Conservation (phyloP, 345 rosid genomes). For the Mallotus nudiflorus region DNA sequence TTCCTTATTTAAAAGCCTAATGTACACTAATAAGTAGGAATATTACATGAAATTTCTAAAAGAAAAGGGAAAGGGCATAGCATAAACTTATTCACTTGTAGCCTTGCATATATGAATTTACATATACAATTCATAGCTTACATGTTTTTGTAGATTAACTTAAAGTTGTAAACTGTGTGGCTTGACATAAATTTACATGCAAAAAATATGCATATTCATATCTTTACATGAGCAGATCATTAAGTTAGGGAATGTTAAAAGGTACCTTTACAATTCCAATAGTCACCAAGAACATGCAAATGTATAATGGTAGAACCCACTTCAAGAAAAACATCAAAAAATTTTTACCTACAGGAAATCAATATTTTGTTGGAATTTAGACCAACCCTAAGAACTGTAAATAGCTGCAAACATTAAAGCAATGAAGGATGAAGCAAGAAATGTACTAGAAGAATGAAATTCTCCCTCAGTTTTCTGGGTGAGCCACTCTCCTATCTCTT, state of each 20-base stretch:
- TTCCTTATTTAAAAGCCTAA: no score
- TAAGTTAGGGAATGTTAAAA: constrained; percentile 50
- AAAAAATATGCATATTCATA: background rate
- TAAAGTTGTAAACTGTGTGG: no score
- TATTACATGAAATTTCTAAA: no score
- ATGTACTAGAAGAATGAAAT: constrained; percentile 62
- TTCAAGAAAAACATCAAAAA: constrained; percentile 42
- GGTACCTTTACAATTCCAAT: constrained; percentile 63
- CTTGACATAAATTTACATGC: no score
- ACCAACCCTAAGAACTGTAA: constrained; percentile 2
- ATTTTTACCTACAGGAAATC: constrained; percentile 50
- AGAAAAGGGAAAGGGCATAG: no score
- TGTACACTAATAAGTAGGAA: no score
- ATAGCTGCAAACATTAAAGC: no score
- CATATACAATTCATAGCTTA: no score
- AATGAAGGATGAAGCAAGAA: background rate
- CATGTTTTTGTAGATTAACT: no score
- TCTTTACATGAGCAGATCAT: constrained; percentile 61
- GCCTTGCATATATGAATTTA: no score
- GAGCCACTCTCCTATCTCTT: constrained; percentile 73
- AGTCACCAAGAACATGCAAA: constrained; percentile 56
- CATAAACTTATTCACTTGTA: no score
- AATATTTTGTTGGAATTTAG: background rate
- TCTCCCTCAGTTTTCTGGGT: constrained; percentile 40
- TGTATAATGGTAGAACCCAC: constrained; percentile 71